These are phyloP conservation scores for Herpotrichia juniperi DNA, from an alignment of 2,329 filamentous ascomycete species.

Conservation along the genomic window DNA sequence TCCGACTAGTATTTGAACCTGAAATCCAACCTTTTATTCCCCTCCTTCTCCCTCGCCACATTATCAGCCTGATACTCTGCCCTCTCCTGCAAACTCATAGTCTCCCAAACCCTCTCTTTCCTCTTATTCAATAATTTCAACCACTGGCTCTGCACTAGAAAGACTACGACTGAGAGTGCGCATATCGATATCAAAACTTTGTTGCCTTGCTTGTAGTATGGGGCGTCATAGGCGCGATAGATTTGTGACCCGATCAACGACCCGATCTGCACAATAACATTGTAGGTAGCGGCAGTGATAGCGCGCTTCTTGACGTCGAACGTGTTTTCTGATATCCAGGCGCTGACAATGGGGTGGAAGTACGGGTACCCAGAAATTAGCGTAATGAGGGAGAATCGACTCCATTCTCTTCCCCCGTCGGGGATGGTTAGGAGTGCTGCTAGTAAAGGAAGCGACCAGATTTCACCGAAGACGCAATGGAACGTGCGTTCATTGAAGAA, in stretches of 20 bases:
- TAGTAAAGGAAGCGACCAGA: conserved; percentile 47
- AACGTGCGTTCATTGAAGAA: conserved; percentile 60
- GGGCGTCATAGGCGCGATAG: conserved; percentile 21
- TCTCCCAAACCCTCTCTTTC: conserved; percentile 33
- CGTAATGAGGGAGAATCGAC: conserved; percentile 32
- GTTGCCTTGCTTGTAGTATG: conserved; percentile 51
- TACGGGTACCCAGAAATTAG: conserved; percentile 35
- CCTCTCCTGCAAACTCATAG: conserved; percentile 34
- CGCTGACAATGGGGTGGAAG: conserved; percentile 58
- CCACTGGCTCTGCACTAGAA: conserved; percentile 45
- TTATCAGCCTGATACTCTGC: conserved; percentile 35
- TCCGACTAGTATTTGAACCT: conserved; percentile 27
- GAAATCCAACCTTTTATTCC: conserved; percentile 37
- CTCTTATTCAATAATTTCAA: conserved; percentile 50
- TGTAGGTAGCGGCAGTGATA: conserved; percentile 53
- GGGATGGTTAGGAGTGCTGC: conserved; percentile 21
- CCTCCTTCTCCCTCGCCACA: conserved; percentile 29
- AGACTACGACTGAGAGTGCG: conserved; percentile 38
- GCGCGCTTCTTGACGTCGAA: conserved; percentile 65
- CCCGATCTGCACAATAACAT: conserved; percentile 34
- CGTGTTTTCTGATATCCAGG: conserved; percentile 64
- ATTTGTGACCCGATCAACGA: conserved; percentile 32
- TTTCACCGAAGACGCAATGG: conserved; percentile 49
- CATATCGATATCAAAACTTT: conserved; percentile 39
- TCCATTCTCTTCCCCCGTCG: neutral